Evolutionary conservation across 108 stramenopile species (phyloP).

Genomic region (Cyclotella atomus): DNA sequence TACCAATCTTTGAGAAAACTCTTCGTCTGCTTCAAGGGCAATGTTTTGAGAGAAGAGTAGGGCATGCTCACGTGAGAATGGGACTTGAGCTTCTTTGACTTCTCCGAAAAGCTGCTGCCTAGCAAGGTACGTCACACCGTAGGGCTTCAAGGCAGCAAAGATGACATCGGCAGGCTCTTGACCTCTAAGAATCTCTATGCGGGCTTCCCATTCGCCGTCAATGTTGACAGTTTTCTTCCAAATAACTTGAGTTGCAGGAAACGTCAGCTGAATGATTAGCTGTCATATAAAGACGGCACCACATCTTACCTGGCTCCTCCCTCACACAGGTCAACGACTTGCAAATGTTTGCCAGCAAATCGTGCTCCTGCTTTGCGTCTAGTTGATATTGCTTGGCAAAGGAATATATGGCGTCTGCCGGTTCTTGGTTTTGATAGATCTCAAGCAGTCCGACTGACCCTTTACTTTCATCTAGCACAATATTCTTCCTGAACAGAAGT

Average conservation of each 20-base stretch:
- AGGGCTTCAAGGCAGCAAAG: slow-evolving; percentile 30
- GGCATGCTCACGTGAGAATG: slow-evolving; percentile 33
- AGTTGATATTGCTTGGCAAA: slow-evolving; percentile 20
- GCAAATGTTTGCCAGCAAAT: slow-evolving; percentile 21
- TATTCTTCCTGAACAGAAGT: not conserved
- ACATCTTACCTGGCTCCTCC: slow-evolving; percentile 19
- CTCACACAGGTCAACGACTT: slow-evolving; percentile 7
- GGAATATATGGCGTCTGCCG: slow-evolving; percentile 22
- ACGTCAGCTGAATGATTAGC: not conserved
- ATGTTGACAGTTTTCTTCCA: slow-evolving; percentile 30
- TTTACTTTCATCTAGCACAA: not conserved
- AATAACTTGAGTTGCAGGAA: not conserved
- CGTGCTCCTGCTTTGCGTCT: not conserved
- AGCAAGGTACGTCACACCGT: slow-evolving; percentile 26
- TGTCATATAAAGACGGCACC: not conserved
- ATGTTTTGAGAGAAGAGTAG: slow-evolving; percentile 32
- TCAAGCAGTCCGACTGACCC: slow-evolving; percentile 1
- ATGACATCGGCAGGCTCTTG: slow-evolving; percentile 40
- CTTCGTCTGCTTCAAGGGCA: slow-evolving; percentile 23
- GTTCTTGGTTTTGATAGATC: slow-evolving; percentile 19
- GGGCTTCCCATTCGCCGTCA: slow-evolving; percentile 25
- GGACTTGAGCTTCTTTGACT: slow-evolving; percentile 16
- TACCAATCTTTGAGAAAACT: slow-evolving; percentile 21
- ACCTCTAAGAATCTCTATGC: slow-evolving; percentile 37
- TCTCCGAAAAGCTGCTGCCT: slow-evolving; percentile 26